Evolutionary conservation across 2,329 filamentous ascomycete species (phyloP), one percentile per base, ranked within the genome.

Genomic region (Penicillium paneum): DNA sequence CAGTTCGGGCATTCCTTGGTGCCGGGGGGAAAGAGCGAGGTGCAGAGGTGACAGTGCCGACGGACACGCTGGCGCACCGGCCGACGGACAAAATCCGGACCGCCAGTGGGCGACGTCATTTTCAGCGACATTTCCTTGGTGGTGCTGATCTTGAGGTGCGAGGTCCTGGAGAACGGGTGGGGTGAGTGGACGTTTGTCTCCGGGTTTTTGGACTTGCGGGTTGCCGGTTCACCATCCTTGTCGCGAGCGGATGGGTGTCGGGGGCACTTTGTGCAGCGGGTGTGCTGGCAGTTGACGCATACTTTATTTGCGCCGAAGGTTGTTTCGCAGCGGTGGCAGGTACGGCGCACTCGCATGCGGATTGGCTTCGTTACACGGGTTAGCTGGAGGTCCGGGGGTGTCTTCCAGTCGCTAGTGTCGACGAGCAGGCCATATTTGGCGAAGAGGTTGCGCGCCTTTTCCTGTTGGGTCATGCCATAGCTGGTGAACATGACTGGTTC

Each of bases 271-370:
- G 84, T 88, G 82, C 92, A 97, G 62, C 90, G 84, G 43, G 79
- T 78, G 74, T 97, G 92, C 63, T 88, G 81, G 76, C 92, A 97
- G 62, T 83, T 83, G 60, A 81, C 73, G 74, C 92, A 96, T 56
- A 87, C 79, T 74, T 87, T 91, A 65, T 87, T 83, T 19, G 82
- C 73, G 52, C 88, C 86, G 70, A 93, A 96, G 24, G 83, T 82
- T 13, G 87, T 83, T 55, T 86, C 83, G 77, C 92, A 97, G 62
- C 83, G 81, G 74, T 96, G 92, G 73, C 92, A 97, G 59, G 83
- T 86, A 42, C 76, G 77, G 47, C 70, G 76, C 31, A 79, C 74
- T 39, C 76, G 68, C 74, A 79, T 77, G 54, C 76, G 74, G 49
- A 78, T 75, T 24, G 73, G 71, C 56, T 78, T 78, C 47, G 74